phyloP scores from a whole-genome alignment of 2,329 filamentous ascomycete species.

The Ophioceras dolichostomum region DNA sequence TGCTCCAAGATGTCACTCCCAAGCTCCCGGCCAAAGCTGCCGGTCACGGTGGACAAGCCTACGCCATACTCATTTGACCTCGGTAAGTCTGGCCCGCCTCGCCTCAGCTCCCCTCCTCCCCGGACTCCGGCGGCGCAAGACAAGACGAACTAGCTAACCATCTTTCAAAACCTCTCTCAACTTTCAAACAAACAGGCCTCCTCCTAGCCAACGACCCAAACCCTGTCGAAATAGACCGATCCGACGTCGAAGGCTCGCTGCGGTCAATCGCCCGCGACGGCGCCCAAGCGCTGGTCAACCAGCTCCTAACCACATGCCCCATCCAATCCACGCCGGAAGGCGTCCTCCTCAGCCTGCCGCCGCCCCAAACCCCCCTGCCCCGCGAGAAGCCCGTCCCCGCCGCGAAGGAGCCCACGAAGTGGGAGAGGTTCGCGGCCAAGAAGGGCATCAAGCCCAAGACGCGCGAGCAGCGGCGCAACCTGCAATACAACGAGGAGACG shows the following conservation, averaged over 20 bases:
- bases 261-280: slow-evolving; percentile 71
- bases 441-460: slow-evolving; percentile 91
- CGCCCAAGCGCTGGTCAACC: slow-evolving; percentile 85
- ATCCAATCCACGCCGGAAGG: slow-evolving; percentile 57
- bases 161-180: slow-evolving; percentile 17
- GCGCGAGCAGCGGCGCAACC: slow-evolving; percentile 59
- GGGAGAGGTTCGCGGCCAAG: slow-evolving; percentile 92
- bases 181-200: slow-evolving; percentile 31
- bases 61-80: slow-evolving; percentile 91
- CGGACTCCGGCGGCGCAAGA: not conserved
- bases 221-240: slow-evolving; percentile 48
- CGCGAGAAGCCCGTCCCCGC: slow-evolving; percentile 86
- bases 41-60: slow-evolving; percentile 62
- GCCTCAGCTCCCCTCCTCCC: slow-evolving; percentile 3
- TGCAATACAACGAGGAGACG: slow-evolving; percentile 71
- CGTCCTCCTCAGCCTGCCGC: slow-evolving; percentile 69
- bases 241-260: slow-evolving; percentile 53
- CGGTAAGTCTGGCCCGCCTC: slow-evolving; percentile 9
- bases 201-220: slow-evolving; percentile 82
- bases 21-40: slow-evolving; percentile 30
- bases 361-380: slow-evolving; percentile 58
- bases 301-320: slow-evolving; percentile 80
- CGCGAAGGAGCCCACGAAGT: slow-evolving; percentile 76
- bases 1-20: slow-evolving; percentile 1
- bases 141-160: too few species aligned